A percentile compares a stretch with the other conserved stretches of the same genome.
phyloP scores from a whole-genome alignment of 2,329 filamentous ascomycete genomes.

The Bipolaris bicolor region DNA sequence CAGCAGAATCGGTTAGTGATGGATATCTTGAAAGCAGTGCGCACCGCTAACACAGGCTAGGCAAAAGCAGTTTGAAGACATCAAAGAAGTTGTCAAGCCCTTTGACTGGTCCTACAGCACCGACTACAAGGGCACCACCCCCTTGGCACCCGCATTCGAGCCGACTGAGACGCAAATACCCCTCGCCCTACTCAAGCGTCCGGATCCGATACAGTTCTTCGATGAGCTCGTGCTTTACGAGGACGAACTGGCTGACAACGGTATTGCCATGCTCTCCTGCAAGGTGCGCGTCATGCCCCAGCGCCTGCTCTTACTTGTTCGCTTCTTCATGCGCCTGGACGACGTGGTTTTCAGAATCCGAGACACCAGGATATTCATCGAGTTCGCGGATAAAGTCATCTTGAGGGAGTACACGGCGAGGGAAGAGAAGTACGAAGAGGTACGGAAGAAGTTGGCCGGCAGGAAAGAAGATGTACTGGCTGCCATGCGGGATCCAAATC shows the following conservation, averaged over 20 bases:
- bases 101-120: slow-evolving; percentile 99
- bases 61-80: slow-evolving; percentile 79
- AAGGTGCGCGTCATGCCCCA: slow-evolving; percentile 94
- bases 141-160: slow-evolving; percentile 48
- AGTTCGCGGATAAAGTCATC: slow-evolving; percentile 79
- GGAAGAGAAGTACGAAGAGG: slow-evolving; percentile 78
- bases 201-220: slow-evolving; percentile 94
- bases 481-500: slow-evolving; percentile 78
- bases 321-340: slow-evolving; percentile 93
- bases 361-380: slow-evolving; percentile 90
- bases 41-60: slow-evolving; percentile 53
- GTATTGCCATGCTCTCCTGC: slow-evolving; percentile 85
- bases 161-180: slow-evolving; percentile 69
- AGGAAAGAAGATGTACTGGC: slow-evolving; percentile 74
- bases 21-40: background rate
- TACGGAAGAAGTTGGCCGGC: slow-evolving; percentile 65
- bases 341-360: slow-evolving; percentile 85
- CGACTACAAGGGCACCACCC: slow-evolving; percentile 76
- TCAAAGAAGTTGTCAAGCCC: slow-evolving; percentile 91
- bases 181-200: slow-evolving; percentile 81
- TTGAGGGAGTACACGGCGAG: slow-evolving; percentile 89
- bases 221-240: slow-evolving; percentile 97
- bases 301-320: slow-evolving; percentile 79
- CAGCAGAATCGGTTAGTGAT: slow-evolving; percentile 64
- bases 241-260: slow-evolving; percentile 97